Percentiles rank a stretch among this genome's conserved stretches.
Conservation (phyloP, 768 basidiomycete genomes). For the Boletellus emodensis region DNA sequence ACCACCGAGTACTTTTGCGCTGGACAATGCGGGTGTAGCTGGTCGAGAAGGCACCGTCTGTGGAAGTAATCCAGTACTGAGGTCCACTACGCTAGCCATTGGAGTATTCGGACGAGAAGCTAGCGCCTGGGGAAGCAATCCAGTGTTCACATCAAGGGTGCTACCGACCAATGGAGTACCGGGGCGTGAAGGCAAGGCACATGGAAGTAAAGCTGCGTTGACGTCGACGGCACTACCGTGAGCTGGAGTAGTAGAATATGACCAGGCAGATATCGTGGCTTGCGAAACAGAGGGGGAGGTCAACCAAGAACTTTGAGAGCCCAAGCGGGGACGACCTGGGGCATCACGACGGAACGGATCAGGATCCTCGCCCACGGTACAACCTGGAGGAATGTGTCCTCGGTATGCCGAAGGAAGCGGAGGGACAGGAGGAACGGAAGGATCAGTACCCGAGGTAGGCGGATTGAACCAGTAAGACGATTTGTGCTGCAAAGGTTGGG, state of each 20-base stretch:
- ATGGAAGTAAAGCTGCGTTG: slow-evolving; percentile 38
- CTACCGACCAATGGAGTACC: neutral
- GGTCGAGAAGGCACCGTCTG: slow-evolving; percentile 41
- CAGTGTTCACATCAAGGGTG: slow-evolving; percentile 31
- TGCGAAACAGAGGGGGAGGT: slow-evolving; percentile 59
- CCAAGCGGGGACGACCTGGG: slow-evolving; percentile 48
- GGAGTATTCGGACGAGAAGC: slow-evolving; percentile 25
- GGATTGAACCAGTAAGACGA: slow-evolving; percentile 63
- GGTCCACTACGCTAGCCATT: slow-evolving; percentile 36
- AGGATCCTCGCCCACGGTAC: slow-evolving; percentile 41
- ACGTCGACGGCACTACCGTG: slow-evolving; percentile 42
- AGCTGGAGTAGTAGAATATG: slow-evolving; percentile 51
- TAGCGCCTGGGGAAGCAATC: slow-evolving; percentile 34
- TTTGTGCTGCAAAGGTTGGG: slow-evolving; percentile 37
- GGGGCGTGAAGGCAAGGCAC: slow-evolving; percentile 32
- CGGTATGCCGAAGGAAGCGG: slow-evolving; percentile 58
- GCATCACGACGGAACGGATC: slow-evolving; percentile 64
- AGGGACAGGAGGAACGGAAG: slow-evolving; percentile 51
- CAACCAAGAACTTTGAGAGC: slow-evolving; percentile 72
- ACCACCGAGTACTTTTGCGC: slow-evolving; percentile 62
- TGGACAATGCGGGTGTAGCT: slow-evolving; percentile 50
- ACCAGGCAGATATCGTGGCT: slow-evolving; percentile 61
- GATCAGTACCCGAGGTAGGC: slow-evolving; percentile 37
- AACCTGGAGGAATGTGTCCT: slow-evolving; percentile 39
- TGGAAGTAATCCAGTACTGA: slow-evolving; percentile 40